A percentile compares a stretch with the other conserved stretches of the same genome.
These are phyloP conservation scores for Vaucheria bursata DNA, from an alignment of 352 stramenopile genomes.

Conservation along the genomic window DNA sequence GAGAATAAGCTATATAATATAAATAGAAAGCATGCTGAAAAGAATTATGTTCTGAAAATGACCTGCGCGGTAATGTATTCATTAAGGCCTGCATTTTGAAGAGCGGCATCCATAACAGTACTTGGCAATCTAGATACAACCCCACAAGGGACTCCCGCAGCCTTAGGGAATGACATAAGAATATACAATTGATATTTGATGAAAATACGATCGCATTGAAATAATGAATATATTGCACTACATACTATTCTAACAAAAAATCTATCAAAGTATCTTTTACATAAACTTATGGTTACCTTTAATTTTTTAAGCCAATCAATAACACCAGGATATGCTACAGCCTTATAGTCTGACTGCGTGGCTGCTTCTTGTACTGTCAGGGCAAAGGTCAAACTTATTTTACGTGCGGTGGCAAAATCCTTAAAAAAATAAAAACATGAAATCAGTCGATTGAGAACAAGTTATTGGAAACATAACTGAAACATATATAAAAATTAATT, in stretches of 20 bases:
- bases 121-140: neutral
- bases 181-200: too few species aligned
- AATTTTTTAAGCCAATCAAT: neutral
- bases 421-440: too few species aligned
- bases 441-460: too few species aligned
- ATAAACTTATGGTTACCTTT: neutral
- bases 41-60: neutral
- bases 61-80: neutral
- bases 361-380: slow-evolving; percentile 2
- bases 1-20: too few species aligned
- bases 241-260: too few species aligned
- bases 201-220: too few species aligned
- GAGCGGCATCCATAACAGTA: neutral
- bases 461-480: too few species aligned
- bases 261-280: neutral
- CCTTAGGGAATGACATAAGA: neutral
- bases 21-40: neutral
- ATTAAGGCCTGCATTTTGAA: neutral
- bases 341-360: neutral
- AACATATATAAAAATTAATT: too few species aligned
- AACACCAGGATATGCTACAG: neutral
- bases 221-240: too few species aligned
- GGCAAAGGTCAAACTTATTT: neutral
- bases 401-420: neutral
- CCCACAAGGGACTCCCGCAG: neutral